Evolutionary conservation across 495 filamentous ascomycete species (phyloP).

Genomic region (Penicillium silybi): DNA sequence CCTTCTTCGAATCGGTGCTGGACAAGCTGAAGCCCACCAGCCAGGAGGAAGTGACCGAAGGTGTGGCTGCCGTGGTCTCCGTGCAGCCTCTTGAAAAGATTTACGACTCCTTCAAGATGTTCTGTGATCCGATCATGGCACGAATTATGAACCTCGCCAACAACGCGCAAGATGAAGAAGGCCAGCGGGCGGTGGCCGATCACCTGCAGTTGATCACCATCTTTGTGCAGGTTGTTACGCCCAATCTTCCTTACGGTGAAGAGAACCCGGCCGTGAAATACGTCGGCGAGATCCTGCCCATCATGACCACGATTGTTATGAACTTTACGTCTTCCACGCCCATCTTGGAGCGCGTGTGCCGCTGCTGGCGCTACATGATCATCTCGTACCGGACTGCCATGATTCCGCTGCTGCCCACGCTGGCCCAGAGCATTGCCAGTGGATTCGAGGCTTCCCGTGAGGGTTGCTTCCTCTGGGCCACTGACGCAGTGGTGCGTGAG

Average conservation of each 20-base stretch:
- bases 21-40: constrained; percentile 78
- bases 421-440: constrained; percentile 80
- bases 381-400: constrained; percentile 91
- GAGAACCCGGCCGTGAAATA: constrained; percentile 94
- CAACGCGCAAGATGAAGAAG: constrained; percentile 71
- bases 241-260: constrained; percentile 65
- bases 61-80: constrained; percentile 84
- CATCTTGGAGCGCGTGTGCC: constrained; percentile 88
- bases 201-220: constrained; percentile 87
- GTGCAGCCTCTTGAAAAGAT: constrained; percentile 76
- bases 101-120: constrained; percentile 80
- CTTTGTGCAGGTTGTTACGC: constrained; percentile 76
- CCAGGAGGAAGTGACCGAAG: constrained; percentile 94
- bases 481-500: constrained; percentile 88
- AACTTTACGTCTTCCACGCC: constrained; percentile 80
- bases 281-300: constrained; percentile 86
- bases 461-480: constrained; percentile 97
- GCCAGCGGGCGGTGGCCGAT: constrained; percentile 76
- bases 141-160: constrained; percentile 85
- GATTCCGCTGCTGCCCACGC: constrained; percentile 72
- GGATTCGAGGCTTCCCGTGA: constrained; percentile 85
- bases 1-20: constrained; percentile 84
- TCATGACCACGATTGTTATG: constrained; percentile 77
- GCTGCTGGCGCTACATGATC: constrained; percentile 94
- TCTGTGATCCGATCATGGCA: constrained; percentile 87